Base-by-base conservation (phyloP, 179 eudicot species). In the Beta lomatogona region DNA sequence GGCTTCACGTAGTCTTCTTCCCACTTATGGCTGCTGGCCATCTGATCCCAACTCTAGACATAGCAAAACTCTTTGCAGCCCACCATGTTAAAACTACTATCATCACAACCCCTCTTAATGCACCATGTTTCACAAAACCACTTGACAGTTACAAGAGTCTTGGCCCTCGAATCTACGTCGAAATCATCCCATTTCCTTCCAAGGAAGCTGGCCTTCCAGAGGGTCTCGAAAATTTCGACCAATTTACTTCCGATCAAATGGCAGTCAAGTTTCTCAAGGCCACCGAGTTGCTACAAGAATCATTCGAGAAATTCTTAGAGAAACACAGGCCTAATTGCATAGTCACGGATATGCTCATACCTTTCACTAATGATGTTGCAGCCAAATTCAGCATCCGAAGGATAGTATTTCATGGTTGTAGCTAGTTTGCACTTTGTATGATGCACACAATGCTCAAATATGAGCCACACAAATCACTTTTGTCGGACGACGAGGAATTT, bases 31-130 rank as follows among this genome's bases (percentile, higher is more conserved):
- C 83, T 0, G 79, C 80, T 45, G 84, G 90, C 71, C 88, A 87
- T 83, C 78, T 87, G 85, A 87, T 87, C 55, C 88, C 90, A 28
- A 83, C 80, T 63, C 74, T 87, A 50, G 85, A 87, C 88, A 78
- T 76, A 0, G 90, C 88, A 21, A 53, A 77, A 15, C 84, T 82
- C 53, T 87, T 87, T 9, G 68, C 86, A 3, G n/a, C 85, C 22
- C 79, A 71, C 25, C 44, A 61, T 2, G 83, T 81, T 14, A 77
- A 75, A 2, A 73, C 79, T 28, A 87, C 88, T 83, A 75, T 87
- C 13, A 77, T 86, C 79, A 85, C 88, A 79, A 87, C 90, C 54
- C 78, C 82, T 15, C 45, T 18, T 10, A 85, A 87, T 45, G 70
- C 88, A 31, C 65, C 19, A 13, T 64, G 72, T 70, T 85, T 85